Evolutionary conservation across 108 stramenopile species (phyloP), one percentile per base, ranked within the genome.

Genomic region (Ochromonas danica): DNA sequence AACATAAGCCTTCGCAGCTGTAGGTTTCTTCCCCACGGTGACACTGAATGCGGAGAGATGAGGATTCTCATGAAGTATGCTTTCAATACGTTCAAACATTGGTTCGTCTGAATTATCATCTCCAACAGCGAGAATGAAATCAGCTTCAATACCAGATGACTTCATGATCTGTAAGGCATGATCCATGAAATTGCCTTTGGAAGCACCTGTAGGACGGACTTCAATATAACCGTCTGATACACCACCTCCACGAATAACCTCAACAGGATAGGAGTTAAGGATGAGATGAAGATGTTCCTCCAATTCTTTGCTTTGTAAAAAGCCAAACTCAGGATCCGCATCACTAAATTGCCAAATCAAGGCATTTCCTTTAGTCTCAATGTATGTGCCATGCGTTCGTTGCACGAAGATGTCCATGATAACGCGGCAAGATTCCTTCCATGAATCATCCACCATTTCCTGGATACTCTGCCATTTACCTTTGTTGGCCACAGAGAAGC

Each of bases 11-110:
- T 90, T 91, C n/a, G 98, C 98, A 25, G 90, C 92, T 74, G 92
- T 91, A 0, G 97, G 97, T 83, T 97, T 98, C 88, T 95, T 95
- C 1, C 98, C 98, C 38, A 99, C 95, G 0, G 94, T 96, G 40
- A 90, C 88, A 0, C 95, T 96, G 78, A 94, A 96, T 1, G 79
- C 30, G 38, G 75, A 40, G 28, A 81, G 10, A 39, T 40, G 77
- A 42, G 78, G 63, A 28, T 6, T 40, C 40, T 80, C 91, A 33
- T 81, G 83, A 70, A 90, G 92, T 80, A 86, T 91, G 40, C 85
- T 85, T 42, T 91, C 93, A 0, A 90, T 90, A 82, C 92, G 91
- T 3, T 90, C 93, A 82, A 88, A 90, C 89, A 90, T 89, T 62
- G 82, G 61, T 81, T 90, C 90, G 51, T 90, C 90, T 14, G 85